Percentiles rank a stretch among this genome's conserved stretches.
phyloP scores from a whole-genome alignment of 805 yeast species.

The Geotrichum ghanense region DNA sequence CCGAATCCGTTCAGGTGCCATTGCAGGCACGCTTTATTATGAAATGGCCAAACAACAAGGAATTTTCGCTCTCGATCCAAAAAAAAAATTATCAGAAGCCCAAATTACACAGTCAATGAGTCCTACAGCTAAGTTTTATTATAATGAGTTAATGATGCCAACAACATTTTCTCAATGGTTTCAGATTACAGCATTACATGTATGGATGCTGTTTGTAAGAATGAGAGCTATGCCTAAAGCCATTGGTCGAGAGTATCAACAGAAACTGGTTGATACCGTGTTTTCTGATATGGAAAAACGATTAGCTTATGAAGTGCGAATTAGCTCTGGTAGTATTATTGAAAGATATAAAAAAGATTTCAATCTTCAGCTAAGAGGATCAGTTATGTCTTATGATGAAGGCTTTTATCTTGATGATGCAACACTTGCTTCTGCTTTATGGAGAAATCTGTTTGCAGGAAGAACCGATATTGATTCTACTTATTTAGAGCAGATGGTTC shows the following conservation, averaged over 20 bases:
- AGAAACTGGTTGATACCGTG: constrained; percentile 77
- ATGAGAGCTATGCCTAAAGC: constrained; percentile 95
- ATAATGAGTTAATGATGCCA: constrained; percentile 72
- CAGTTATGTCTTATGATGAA: constrained; percentile 85
- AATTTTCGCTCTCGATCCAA: constrained; percentile 31
- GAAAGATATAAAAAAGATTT: constrained; percentile 83
- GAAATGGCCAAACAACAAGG: constrained; percentile 83
- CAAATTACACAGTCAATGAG: constrained; percentile 31
- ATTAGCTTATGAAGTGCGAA: constrained; percentile 76
- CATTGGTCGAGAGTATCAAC: constrained; percentile 82
- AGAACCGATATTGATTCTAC: constrained; percentile 69
- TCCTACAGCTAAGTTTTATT: constrained; percentile 71
- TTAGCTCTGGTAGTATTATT: constrained; percentile 67
- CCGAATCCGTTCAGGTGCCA: constrained; percentile 81
- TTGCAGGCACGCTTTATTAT: constrained; percentile 82
- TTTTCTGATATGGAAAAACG: constrained; percentile 85
- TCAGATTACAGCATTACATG: constrained; percentile 80
- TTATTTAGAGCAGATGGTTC: constrained; percentile 79
- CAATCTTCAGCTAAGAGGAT: constrained; percentile 81
- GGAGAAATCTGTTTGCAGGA: constrained; percentile 83
- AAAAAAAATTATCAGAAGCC: constrained; percentile 22
- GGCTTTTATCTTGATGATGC: constrained; percentile 59
- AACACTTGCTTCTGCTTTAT: constrained; percentile 31
- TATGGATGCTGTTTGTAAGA: constrained; percentile 88
- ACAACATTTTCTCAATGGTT: constrained; percentile 92